Percentiles rank a stretch among this genome's conserved stretches.
These are phyloP conservation scores for Carex kokanica DNA, from an alignment of 176 grass and related monocot species.

Conservation along the genomic window DNA sequence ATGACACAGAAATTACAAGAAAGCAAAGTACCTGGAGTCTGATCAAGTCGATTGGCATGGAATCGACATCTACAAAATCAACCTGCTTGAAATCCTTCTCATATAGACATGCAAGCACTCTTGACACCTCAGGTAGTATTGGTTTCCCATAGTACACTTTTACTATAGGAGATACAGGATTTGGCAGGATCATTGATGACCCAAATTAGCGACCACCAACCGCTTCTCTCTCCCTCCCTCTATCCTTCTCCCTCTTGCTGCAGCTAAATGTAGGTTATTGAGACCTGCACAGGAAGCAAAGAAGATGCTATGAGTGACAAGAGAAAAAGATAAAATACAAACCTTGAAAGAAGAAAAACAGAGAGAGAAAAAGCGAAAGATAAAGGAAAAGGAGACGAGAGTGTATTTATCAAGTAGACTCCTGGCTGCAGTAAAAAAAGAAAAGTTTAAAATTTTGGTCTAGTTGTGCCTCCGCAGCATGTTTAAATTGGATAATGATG, in stretches of 20 bases:
- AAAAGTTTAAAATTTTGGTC: conserved; percentile 2
- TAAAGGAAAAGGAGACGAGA: conserved; percentile 24
- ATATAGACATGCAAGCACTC: conserved; percentile 77
- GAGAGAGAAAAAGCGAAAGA: not conserved
- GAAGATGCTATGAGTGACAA: conserved; percentile 61
- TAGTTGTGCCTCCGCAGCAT: not conserved
- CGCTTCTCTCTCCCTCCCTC: not conserved
- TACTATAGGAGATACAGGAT: conserved; percentile 36
- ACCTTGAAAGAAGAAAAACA: conserved; percentile 20
- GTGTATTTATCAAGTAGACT: conserved; percentile 17
- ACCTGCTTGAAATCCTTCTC: conserved; percentile 71
- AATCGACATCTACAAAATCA: conserved; percentile 18
- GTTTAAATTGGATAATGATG: conserved; percentile 16
- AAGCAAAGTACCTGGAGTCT: conserved; percentile 67
- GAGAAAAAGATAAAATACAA: conserved; percentile 23
- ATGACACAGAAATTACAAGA: not conserved
- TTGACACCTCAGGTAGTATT: conserved; percentile 68
- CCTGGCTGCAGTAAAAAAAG: not conserved
- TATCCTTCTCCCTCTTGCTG: not conserved
- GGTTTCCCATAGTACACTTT: conserved; percentile 76
- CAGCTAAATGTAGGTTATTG: conserved; percentile 38
- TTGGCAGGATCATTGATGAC: conserved; percentile 42
- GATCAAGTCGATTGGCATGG: conserved; percentile 41
- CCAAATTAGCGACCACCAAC: conserved; percentile 13
- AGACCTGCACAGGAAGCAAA: conserved; percentile 65